These are phyloP conservation scores for Rhizopogon vesiculosus DNA, from an alignment of 768 basidiomycete species.

Conservation along the genomic window DNA sequence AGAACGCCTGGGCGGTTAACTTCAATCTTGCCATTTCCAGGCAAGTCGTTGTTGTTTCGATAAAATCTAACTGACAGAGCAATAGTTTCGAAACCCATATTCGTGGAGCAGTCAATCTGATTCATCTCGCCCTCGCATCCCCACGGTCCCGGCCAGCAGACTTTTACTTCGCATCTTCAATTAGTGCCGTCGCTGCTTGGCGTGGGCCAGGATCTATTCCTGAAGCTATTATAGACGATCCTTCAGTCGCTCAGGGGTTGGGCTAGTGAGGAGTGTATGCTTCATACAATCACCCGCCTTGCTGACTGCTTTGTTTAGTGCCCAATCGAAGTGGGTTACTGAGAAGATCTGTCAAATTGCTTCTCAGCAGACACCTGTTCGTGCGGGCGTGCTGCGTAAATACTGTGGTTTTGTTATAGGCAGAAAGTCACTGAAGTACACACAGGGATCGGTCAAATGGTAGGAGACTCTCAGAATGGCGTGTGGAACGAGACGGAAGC, in stretches of 20 bases:
- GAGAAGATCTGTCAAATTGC: conserved; percentile 49
- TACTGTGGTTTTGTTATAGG: neutral
- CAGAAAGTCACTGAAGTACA: conserved; percentile 25
- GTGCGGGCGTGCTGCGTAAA: conserved; percentile 17
- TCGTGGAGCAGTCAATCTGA: conserved; percentile 44
- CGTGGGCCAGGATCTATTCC: conserved; percentile 12
- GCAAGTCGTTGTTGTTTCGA: neutral
- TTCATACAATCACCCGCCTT: neutral
- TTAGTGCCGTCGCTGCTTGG: conserved; percentile 29
- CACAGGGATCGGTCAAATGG: conserved; percentile 52
- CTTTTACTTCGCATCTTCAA: conserved; percentile 51
- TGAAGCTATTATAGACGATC: conserved; percentile 18
- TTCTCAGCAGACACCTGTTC: conserved; percentile 20
- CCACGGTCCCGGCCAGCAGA: conserved; percentile 25
- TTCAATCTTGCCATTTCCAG: conserved; percentile 37
- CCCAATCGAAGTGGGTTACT: conserved; percentile 45
- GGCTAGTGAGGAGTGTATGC: conserved; percentile 23
- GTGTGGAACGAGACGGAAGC: conserved; percentile 52
- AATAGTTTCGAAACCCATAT: conserved; percentile 40
- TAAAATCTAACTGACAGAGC: conserved; percentile 1
- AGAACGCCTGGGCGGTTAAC: conserved; percentile 58
- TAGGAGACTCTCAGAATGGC: conserved; percentile 43
- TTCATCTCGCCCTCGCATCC: conserved; percentile 42
- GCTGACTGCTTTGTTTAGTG: conserved; percentile 4
- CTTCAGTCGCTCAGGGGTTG: conserved; percentile 26